phyloP scores from a whole-genome alignment of 1,139 yeast species.

The Kodamaea arcana region DNA sequence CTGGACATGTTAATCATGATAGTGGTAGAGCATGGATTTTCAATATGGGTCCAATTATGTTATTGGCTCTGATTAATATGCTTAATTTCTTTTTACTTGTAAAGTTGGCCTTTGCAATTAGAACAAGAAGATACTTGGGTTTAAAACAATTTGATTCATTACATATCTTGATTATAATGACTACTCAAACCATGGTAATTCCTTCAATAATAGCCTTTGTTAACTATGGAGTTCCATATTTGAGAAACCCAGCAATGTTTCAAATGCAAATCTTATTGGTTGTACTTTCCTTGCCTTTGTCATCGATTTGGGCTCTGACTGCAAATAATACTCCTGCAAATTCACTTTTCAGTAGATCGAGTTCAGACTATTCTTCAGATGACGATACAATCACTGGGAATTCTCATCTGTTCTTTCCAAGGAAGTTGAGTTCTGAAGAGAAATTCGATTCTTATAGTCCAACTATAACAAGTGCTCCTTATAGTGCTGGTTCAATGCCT shows the following conservation, averaged over 20 bases:
- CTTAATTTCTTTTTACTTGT: constrained; percentile 55
- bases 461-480: neutral
- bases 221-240: constrained; percentile 3
- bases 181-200: constrained; percentile 73
- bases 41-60: constrained; percentile 56
- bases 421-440: neutral
- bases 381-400: constrained; percentile 8
- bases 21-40: constrained; percentile 22
- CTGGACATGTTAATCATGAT: constrained; percentile 1
- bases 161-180: constrained; percentile 76
- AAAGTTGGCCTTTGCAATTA: constrained; percentile 65
- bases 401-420: constrained; percentile 1
- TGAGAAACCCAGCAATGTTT: constrained; percentile 13
- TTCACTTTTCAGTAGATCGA: constrained; percentile 16
- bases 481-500: neutral
- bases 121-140: constrained; percentile 71
- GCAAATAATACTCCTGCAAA: constrained; percentile 40
- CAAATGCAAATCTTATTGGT: constrained; percentile 27
- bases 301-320: constrained; percentile 85
- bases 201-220: constrained; percentile 36
- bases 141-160: constrained; percentile 75
- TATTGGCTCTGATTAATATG: constrained; percentile 63
- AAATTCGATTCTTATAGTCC: neutral
- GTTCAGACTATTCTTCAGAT: constrained; percentile 4
- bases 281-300: constrained; percentile 70